Percentiles rank a stretch among this genome's conserved stretches.
Evolutionary conservation across 352 stramenopile genomes (phyloP).

Genomic region (Globisporangium lucens): DNA sequence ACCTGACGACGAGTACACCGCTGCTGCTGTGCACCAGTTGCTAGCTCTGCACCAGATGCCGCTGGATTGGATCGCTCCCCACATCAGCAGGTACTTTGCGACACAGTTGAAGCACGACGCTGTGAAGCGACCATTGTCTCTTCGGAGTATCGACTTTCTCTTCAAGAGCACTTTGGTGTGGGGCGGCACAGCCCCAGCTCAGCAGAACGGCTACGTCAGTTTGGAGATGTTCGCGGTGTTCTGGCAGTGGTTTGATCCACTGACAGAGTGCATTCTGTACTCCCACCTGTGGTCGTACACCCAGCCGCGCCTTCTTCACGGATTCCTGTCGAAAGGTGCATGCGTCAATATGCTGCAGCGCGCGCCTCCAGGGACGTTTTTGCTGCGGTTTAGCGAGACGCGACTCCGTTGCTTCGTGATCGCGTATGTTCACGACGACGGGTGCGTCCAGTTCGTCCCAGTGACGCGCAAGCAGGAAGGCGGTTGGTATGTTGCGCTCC

Average conservation of each 20-base stretch:
- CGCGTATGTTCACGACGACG: constrained; percentile 56
- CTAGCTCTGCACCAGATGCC: constrained; percentile 39
- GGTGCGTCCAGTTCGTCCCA: constrained; percentile 72
- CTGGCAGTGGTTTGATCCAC: constrained; percentile 71
- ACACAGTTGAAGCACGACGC: constrained; percentile 66
- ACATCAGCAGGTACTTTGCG: constrained; percentile 78
- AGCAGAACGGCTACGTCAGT: constrained; percentile 42
- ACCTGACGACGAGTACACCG: constrained; percentile 19
- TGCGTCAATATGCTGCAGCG: constrained; percentile 73
- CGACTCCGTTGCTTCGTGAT: constrained; percentile 64
- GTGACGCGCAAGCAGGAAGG: constrained; percentile 45
- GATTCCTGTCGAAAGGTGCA: constrained; percentile 79
- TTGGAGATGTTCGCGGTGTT: constrained; percentile 70
- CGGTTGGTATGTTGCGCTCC: constrained; percentile 62
- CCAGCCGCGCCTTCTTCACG: constrained; percentile 73
- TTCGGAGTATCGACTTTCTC: constrained; percentile 76
- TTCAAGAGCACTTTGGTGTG: constrained; percentile 70
- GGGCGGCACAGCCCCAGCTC: constrained; percentile 39
- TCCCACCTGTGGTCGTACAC: constrained; percentile 68
- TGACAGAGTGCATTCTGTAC: constrained; percentile 60
- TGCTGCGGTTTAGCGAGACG: constrained; percentile 81
- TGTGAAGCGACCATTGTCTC: constrained; percentile 60
- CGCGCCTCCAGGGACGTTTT: constrained; percentile 66
- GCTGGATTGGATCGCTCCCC: constrained; percentile 59
- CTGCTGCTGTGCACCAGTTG: constrained; percentile 35